These are phyloP conservation scores for Pichia sp. DNA, from an alignment of 1,139 yeast genomes.

Conservation along the genomic window DNA sequence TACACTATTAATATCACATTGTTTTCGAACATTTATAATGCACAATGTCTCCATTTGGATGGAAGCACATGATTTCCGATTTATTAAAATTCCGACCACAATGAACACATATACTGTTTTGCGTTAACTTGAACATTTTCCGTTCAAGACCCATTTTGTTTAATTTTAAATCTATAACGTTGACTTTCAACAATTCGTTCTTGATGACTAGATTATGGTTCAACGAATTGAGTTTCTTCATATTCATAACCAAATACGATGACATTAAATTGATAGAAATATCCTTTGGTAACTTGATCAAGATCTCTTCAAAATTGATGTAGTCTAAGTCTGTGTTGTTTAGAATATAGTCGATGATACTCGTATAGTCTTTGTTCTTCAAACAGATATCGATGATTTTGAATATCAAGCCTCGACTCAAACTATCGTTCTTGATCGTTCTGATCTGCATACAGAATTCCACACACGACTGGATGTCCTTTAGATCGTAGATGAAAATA, in stretches of 20 bases:
- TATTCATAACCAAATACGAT: constrained; percentile 45
- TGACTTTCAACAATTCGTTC: constrained; percentile 38
- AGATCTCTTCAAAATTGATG: constrained; percentile 50
- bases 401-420: constrained; percentile 18
- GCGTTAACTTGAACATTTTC: constrained; percentile 38
- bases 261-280: constrained; percentile 47
- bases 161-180: constrained; percentile 25
- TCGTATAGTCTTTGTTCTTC: constrained; percentile 12
- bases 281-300: constrained; percentile 50
- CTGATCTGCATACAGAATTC: constrained; percentile 45
- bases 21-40: constrained; percentile 63
- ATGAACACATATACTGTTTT: constrained; percentile 49
- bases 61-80: constrained; percentile 56
- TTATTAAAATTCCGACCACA: constrained; percentile 61
- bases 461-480: constrained; percentile 58
- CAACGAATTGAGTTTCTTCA: constrained; percentile 38
- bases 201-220: constrained; percentile 28
- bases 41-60: constrained; percentile 50
- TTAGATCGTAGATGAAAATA: constrained; percentile 57
- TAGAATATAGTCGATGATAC: constrained; percentile 26
- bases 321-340: constrained; percentile 45
- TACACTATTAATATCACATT: background rate
- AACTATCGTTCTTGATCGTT: constrained; percentile 14
- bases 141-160: constrained; percentile 35
- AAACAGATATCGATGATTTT: constrained; percentile 26